Base-by-base conservation (phyloP, 441 rosid genomes). In the Pelargonium cotyledonis region DNA sequence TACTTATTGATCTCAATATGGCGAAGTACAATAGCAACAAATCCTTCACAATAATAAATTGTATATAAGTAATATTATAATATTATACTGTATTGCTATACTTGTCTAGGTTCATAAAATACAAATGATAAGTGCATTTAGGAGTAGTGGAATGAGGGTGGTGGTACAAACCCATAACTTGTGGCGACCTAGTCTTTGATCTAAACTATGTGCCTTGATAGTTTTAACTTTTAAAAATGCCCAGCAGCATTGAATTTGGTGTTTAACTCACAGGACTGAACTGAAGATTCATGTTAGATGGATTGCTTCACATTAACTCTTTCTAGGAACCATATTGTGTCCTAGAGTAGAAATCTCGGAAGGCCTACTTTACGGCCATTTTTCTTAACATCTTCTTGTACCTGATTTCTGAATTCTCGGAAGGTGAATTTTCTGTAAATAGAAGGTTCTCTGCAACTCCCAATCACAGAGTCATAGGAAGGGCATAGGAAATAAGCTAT, bases 401-500 rank as follows among this genome's bases (percentile, higher is more conserved):
- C 82, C 73, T 85, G 86, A 4, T 73, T 74, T 67, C 90, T 82
- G 67, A 79, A 88, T 41, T 88, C 90, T 21, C 80, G 76, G 26
- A 86, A 88, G 9, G 88, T 86, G 78, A 88, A 88, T 16, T 85
- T 62, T 68, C 82, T 83, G 57, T 79, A 80, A 0, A 78, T 62
- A 0, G 88, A 76, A 49, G 83, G 77, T 51, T 86, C 78, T 62
- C 8, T 68, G 74, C 73, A 83, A 62, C 83, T 84, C 51, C 75
- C 84, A 51, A 84, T 83, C 35, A 79, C 70, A 6, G 88, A 75
- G 23, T 85, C 88, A 41, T 81, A 71, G 0, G 87, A 82, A 8
- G 92, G 92, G 80, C 92, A 88, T 0, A 88, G 82, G 74, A 88
- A 88, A 73, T 84, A 88, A 61, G 92, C 92, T 8, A 79, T 23